Evolutionary conservation across 768 basidiomycete genomes (phyloP), one percentile per base, ranked within the genome.

Genomic region (Mrakia hoshinonis): DNA sequence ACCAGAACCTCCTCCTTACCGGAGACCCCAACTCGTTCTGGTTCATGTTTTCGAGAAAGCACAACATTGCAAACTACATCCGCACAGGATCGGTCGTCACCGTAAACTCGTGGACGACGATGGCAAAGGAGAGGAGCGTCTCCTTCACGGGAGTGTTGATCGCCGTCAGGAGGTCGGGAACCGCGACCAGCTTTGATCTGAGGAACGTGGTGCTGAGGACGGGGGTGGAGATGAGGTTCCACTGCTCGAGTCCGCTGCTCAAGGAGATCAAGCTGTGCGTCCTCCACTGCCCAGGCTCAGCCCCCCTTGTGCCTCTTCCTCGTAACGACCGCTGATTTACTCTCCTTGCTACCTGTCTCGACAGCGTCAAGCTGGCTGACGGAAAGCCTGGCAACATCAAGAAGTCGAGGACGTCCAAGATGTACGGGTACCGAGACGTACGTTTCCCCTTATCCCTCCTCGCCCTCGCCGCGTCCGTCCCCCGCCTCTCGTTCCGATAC

Each of bases 151-250:
- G 95, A 46, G 89, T 97, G 55, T 83, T 98, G 70, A 84, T 96
- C 76, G 85, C 87, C 38, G 85, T 94, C 74, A 86, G 91, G 65
- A 73, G 79, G 11, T 85, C 89, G 48, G 94, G 93, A 0, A 83
- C 86, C 36, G 91, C 92, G 81, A 92, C 91, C 34, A 89, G 87
- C n/a, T 90, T 98, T 77, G 83, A 87, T 67, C 81, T 98, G 65
- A 85, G 95, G 74, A 97, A 97, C 80, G 85, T 96, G 74, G 85
- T 98, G 66, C 89, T 91, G 76, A 85, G 92, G 74, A 91, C 89
- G 15, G 94, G 93, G 15, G 89, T 96, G 48, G 95, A 97, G 83
- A 88, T 91, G 88, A 89, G 88, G 77, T 90, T 91, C 81, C 92
- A 88, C 79, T 86, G 87, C 74, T 87, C 85, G 77, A 90, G 89